These are phyloP conservation scores for Bombardia bombarda DNA, from an alignment of 495 filamentous ascomycete genomes.

Conservation along the genomic window DNA sequence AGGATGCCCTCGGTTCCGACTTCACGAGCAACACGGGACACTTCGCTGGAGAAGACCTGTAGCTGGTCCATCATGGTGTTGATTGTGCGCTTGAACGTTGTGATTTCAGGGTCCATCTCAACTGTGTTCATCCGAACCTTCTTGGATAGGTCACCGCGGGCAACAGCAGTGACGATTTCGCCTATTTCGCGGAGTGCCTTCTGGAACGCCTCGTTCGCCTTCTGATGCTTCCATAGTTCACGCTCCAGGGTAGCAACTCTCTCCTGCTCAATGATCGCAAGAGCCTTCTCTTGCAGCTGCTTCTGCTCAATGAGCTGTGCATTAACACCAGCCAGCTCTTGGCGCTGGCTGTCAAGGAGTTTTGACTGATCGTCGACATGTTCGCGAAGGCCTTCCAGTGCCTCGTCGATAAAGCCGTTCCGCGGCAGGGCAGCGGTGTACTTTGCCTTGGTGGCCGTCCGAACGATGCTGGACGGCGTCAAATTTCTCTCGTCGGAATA, in stretches of 20 bases:
- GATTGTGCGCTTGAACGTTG: constrained; percentile 94
- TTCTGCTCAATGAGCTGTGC: constrained; percentile 61
- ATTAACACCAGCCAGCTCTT: constrained; percentile 61
- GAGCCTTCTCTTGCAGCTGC: constrained; percentile 52
- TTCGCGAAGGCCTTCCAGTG: constrained; percentile 61
- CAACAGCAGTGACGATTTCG: constrained; percentile 91
- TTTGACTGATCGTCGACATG: constrained; percentile 75
- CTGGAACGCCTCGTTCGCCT: constrained; percentile 97
- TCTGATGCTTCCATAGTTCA: constrained; percentile 91
- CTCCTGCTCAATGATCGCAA: constrained; percentile 45
- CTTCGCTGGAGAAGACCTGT: constrained; percentile 94
- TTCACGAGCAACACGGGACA: constrained; percentile 91
- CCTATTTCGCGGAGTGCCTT: constrained; percentile 96
- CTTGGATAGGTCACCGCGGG: constrained; percentile 92
- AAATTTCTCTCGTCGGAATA: constrained; percentile 37
- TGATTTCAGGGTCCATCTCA: constrained; percentile 99
- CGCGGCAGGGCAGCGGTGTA: constrained; percentile 17
- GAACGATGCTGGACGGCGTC: constrained; percentile 11
- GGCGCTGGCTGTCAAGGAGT: constrained; percentile 64
- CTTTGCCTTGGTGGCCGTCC: no score
- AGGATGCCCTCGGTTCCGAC: constrained; percentile 96
- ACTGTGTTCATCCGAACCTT: constrained; percentile 93
- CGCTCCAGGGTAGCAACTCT: constrained; percentile 62
- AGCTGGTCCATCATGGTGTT: constrained; percentile 99
- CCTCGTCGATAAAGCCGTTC: constrained; percentile 50